phyloP scores from a whole-genome alignment of 805 yeast species.

The Saccharomycopsis guyanensis region DNA sequence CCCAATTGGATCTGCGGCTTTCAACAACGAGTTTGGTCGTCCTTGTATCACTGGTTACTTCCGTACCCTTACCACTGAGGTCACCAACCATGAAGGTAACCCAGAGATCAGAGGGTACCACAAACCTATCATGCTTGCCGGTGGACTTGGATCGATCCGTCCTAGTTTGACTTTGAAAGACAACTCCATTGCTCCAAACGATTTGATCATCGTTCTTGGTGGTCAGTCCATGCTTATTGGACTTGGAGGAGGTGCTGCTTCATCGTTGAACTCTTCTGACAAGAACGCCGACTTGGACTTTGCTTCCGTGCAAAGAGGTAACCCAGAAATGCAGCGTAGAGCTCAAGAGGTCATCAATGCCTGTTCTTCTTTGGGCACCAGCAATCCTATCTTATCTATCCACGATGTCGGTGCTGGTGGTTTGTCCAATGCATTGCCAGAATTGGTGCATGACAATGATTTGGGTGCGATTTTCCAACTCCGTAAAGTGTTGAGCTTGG shows the following conservation, averaged over 20 bases:
- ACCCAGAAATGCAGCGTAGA: conserved; percentile 98
- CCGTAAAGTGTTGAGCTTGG: conserved; percentile 82
- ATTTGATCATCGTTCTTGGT: conserved; percentile 87
- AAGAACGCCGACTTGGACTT: conserved; percentile 94
- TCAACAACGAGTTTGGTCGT: conserved; percentile 97
- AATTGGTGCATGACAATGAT: conserved; percentile 93
- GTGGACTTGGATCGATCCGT: conserved; percentile 96
- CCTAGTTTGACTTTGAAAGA: conserved; percentile 88
- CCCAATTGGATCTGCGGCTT: conserved; percentile 96
- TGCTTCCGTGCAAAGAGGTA: conserved; percentile 98
- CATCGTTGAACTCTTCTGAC: conserved; percentile 92
- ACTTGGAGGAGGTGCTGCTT: conserved; percentile 99
- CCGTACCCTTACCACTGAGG: conserved; percentile 84
- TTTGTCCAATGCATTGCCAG: conserved; percentile 93
- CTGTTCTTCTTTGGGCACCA: conserved; percentile 73
- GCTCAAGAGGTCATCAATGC: conserved; percentile 97
- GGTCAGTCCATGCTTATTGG: conserved; percentile 98
- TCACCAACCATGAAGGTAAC: conserved; percentile 51
- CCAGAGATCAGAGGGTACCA: conserved; percentile 90
- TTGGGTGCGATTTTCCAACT: conserved; percentile 91
- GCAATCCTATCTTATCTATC: conserved; percentile 83
- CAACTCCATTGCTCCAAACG: conserved; percentile 82
- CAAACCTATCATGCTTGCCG: conserved; percentile 98
- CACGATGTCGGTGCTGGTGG: conserved; percentile 99
- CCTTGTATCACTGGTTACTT: conserved; percentile 96